Percentiles rank a stretch among this genome's conserved stretches.
Evolutionary conservation across 2,329 filamentous ascomycete genomes (phyloP).

Genomic region (Aureobasidium sp.): DNA sequence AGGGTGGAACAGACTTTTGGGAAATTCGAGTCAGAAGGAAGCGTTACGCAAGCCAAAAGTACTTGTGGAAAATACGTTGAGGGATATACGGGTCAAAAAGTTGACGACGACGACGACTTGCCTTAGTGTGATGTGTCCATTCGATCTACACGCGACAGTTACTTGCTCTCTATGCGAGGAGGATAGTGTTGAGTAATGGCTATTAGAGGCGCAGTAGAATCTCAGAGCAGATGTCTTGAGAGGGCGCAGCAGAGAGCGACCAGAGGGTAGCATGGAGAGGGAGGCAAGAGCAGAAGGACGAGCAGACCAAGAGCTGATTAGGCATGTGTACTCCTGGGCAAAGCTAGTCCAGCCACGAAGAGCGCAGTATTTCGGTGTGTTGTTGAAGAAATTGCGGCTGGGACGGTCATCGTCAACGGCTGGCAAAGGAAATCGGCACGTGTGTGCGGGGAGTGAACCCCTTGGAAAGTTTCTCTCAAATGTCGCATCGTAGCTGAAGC

Average conservation of each 20-base stretch:
- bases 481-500: too few relatives aligned
- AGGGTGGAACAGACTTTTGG: conserved; percentile 26
- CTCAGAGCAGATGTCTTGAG: not conserved
- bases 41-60: not conserved
- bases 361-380: not conserved
- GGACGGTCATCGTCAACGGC: not conserved
- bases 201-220: not conserved
- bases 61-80: not conserved
- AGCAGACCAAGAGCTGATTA: not conserved
- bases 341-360: not conserved
- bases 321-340: not conserved
- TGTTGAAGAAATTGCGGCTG: not conserved
- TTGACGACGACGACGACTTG: conserved; percentile 17
- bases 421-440: not conserved
- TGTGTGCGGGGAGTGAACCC: not conserved
- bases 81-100: not conserved
- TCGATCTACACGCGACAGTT: conserved; percentile 32
- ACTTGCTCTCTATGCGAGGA: conserved; percentile 23
- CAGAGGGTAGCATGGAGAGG: not conserved
- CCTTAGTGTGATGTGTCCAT: conserved; percentile 34
- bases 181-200: conserved; percentile 6
- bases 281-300: not conserved
- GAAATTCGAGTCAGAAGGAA: conserved; percentile 2
- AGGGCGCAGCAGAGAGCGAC: not conserved
- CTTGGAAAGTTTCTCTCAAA: not conserved